Percentiles rank a stretch among this genome's conserved stretches.
Evolutionary conservation across 352 stramenopile species (phyloP).

Genomic region (Lagenidium sp.): DNA sequence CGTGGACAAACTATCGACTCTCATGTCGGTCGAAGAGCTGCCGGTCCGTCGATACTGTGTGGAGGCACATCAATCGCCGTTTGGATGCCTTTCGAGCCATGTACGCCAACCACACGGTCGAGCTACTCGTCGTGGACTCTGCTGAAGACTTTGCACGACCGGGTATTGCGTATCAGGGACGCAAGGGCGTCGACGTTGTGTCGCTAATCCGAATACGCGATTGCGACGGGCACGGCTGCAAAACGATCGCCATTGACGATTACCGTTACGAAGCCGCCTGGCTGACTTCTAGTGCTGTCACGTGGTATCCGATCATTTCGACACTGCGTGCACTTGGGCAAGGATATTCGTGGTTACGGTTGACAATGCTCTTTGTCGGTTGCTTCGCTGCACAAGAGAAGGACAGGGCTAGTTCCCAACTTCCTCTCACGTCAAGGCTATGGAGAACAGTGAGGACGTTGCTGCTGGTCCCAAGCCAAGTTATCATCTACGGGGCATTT

Average conservation of each 20-base stretch:
- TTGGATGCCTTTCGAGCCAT: neutral
- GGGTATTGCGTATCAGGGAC: conserved; percentile 3
- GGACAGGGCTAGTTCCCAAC: no score
- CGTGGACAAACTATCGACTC: no score
- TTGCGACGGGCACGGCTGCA: conserved; percentile 7
- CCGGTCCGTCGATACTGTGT: no score
- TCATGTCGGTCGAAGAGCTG: no score
- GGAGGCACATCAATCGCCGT: conserved; percentile 1
- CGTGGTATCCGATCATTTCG: conserved; percentile 22
- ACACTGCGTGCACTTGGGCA: conserved; percentile 21
- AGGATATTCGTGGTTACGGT: conserved; percentile 25
- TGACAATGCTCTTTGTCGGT: conserved; percentile 16
- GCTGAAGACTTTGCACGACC: conserved; percentile 7
- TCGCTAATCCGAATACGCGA: conserved; percentile 3
- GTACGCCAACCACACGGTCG: conserved; percentile 10
- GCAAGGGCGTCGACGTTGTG: neutral
- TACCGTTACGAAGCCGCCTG: conserved; percentile 26
- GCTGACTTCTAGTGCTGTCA: conserved; percentile 12
- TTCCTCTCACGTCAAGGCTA: neutral
- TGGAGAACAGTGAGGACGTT: conserved; percentile 10
- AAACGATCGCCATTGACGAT: conserved; percentile 31
- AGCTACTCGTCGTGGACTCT: conserved; percentile 4
- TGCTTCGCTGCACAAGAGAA: conserved; percentile 20
- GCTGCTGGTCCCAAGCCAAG: conserved; percentile 37
- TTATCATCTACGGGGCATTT: conserved; percentile 33